A percentile compares a stretch with the other conserved stretches of the same genome.
Conservation (phyloP, 2,329 filamentous ascomycete species). For the Elsinoe perseae region DNA sequence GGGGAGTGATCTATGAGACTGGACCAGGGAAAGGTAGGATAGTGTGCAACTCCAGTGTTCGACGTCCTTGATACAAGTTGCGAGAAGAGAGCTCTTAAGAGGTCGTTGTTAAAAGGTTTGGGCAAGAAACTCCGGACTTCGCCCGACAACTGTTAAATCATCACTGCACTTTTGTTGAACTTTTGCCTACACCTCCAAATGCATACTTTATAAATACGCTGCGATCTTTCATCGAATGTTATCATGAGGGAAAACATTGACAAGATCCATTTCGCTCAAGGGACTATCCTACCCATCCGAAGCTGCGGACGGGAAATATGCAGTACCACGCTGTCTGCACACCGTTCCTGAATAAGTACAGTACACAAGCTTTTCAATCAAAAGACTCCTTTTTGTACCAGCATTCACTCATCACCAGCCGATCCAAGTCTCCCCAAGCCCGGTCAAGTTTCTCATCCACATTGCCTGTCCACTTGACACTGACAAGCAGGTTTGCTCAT, state of each 20-base stretch:
- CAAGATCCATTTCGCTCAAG: constrained; percentile 1
- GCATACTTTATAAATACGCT: too few relatives aligned
- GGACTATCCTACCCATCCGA: constrained; percentile 8
- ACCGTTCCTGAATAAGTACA: neutral
- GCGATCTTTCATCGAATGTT: too few relatives aligned
- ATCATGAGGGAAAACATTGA: neutral
- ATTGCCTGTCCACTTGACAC: neutral
- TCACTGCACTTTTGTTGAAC: too few relatives aligned
- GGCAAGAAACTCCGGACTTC: too few relatives aligned
- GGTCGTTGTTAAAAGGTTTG: too few relatives aligned
- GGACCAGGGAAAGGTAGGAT: too few relatives aligned
- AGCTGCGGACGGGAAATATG: constrained; percentile 6
- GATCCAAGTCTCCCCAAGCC: neutral
- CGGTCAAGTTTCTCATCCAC: neutral
- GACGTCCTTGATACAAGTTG: too few relatives aligned
- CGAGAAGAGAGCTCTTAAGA: too few relatives aligned
- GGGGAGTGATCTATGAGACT: too few relatives aligned
- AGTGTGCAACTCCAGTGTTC: too few relatives aligned
- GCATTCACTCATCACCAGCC: neutral
- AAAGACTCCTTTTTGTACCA: neutral
- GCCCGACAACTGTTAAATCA: too few relatives aligned
- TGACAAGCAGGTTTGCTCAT: neutral
- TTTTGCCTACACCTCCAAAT: too few relatives aligned
- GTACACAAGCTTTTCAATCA: constrained; percentile 3
- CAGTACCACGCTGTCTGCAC: constrained; percentile 6